These are phyloP conservation scores for Choanephora cucurbitarum DNA, from an alignment of 371 early-diverging fungal genomes.

Conservation along the genomic window DNA sequence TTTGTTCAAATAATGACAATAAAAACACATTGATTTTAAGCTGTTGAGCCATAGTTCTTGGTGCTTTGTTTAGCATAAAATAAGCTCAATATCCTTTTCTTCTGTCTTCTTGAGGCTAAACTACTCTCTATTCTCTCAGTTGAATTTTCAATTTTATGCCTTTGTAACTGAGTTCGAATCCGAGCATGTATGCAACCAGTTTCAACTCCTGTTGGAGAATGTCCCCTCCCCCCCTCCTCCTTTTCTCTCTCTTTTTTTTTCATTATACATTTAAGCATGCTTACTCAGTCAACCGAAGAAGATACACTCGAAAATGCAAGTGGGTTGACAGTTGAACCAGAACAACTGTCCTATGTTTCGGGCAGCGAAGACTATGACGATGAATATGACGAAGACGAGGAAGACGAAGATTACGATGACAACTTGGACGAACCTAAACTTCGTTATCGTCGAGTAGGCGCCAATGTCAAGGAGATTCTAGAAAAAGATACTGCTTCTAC, in stretches of 20 bases:
- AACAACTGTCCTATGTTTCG: conserved; percentile 17
- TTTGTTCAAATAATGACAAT: too few species aligned
- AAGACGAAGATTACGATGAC: conserved; percentile 56
- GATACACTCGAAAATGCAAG: conserved; percentile 1
- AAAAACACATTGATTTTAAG: too few species aligned
- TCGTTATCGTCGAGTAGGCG: conserved; percentile 83
- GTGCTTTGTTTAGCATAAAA: too few species aligned
- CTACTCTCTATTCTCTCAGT: too few species aligned
- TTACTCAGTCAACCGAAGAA: conserved; percentile 5
- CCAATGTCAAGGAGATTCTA: conserved; percentile 73
- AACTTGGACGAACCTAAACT: conserved; percentile 86
- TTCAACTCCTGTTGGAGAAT: neutral
- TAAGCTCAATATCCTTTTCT: too few species aligned
- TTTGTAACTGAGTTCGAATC: neutral
- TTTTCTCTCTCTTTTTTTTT: neutral
- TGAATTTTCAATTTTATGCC: too few species aligned
- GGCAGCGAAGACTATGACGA: conserved; percentile 19
- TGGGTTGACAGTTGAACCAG: conserved; percentile 5
- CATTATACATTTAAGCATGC: neutral
- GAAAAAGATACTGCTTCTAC: conserved; percentile 85
- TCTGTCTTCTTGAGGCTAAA: too few species aligned
- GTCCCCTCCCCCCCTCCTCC: neutral
- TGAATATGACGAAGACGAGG: conserved; percentile 44
- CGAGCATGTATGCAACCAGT: neutral
- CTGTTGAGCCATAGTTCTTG: too few species aligned